phyloP scores from a whole-genome alignment of 1,284 basidiomycete species.

The Sanguinoderma infundibulare region DNA sequence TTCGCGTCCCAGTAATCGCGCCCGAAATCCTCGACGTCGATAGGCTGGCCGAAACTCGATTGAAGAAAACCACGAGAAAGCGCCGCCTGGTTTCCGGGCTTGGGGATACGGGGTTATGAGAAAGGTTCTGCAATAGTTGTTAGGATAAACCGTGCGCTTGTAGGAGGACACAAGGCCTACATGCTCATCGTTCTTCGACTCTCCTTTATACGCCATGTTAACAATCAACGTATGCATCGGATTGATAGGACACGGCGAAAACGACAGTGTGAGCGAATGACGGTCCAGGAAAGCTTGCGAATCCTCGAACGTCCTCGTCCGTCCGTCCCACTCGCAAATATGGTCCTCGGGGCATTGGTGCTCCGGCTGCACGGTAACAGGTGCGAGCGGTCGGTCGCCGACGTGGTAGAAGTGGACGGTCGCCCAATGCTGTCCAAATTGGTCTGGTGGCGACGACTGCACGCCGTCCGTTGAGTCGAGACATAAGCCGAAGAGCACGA shows the following conservation, averaged over 20 bases:
- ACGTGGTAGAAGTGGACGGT: not conserved
- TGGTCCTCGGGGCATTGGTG: not conserved
- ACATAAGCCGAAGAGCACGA: not conserved
- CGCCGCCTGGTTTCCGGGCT: too few species aligned
- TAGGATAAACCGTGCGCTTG: too few species aligned
- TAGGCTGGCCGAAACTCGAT: too few species aligned
- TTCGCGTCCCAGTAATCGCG: too few species aligned
- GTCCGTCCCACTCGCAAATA: not conserved
- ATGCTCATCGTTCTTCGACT: too few species aligned
- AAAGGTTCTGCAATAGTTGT: too few species aligned
- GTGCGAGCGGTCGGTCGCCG: not conserved
- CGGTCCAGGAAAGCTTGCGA: not conserved
- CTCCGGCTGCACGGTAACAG: too few species aligned
- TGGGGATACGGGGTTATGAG: too few species aligned
- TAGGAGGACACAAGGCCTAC: too few species aligned
- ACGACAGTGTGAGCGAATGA: not conserved
- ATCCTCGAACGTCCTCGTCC: not conserved
- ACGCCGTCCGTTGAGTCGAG: not conserved
- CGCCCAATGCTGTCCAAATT: not conserved
- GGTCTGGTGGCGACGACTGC: not conserved
- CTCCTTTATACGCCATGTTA: not conserved
- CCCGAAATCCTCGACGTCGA: too few species aligned
- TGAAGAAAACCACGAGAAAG: too few species aligned
- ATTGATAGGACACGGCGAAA: not conserved
- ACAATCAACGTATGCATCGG: not conserved